These are phyloP conservation scores for Mycosphaerelloides madeirae DNA, from an alignment of 2,329 filamentous ascomycete genomes.

Conservation along the genomic window DNA sequence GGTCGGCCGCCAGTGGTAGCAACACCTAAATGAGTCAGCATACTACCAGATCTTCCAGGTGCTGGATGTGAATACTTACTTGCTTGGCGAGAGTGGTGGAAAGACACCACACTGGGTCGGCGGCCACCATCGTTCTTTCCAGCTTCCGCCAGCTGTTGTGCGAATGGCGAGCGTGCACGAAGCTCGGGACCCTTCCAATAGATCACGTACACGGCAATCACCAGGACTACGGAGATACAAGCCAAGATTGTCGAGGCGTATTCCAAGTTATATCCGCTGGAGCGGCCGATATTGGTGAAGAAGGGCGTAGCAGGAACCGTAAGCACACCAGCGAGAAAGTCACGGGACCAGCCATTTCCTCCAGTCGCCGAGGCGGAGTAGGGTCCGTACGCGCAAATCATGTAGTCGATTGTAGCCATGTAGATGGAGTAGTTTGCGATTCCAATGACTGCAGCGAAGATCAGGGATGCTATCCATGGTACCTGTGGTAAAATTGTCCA, in stretches of 20 bases:
- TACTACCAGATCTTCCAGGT: too few relatives aligned
- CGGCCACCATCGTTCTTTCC: conserved; percentile 22
- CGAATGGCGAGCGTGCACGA: conserved; percentile 49
- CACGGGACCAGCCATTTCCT: conserved; percentile 69
- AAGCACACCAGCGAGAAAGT: conserved; percentile 69
- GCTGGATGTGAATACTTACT: too few relatives aligned
- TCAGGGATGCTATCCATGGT: conserved; percentile 65
- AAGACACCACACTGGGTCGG: conserved; percentile 22
- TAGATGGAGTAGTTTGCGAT: conserved; percentile 60
- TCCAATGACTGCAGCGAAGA: conserved; percentile 64
- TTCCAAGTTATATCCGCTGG: conserved; percentile 43
- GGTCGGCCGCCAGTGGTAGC: conserved; percentile 10
- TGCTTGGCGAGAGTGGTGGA: conserved; percentile 23
- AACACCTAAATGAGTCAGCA: conserved; percentile 1
- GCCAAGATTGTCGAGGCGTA: conserved; percentile 55
- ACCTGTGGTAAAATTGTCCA: conserved; percentile 63
- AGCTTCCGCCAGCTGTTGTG: conserved; percentile 39
- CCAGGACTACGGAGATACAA: conserved; percentile 46
- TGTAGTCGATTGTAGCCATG: conserved; percentile 74
- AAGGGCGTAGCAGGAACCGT: conserved; percentile 64
- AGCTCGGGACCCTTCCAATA: conserved; percentile 55
- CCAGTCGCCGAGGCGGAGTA: conserved; percentile 72
- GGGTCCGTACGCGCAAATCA: conserved; percentile 68
- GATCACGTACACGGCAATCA: conserved; percentile 54
- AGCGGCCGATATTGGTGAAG: conserved; percentile 40